Evolutionary conservation across 2,329 filamentous ascomycete genomes (phyloP).

Genomic region (Fusarium oxysporum): DNA sequence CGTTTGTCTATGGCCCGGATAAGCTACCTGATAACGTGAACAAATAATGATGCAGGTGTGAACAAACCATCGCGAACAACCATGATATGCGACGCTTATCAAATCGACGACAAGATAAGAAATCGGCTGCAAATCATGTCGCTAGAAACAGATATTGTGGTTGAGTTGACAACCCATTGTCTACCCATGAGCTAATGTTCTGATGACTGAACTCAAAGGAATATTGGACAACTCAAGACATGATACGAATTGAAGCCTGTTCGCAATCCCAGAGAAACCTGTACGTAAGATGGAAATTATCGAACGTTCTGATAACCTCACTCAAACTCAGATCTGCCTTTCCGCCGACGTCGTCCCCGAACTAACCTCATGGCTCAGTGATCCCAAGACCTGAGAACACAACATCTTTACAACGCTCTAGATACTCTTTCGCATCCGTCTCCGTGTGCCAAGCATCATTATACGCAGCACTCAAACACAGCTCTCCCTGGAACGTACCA

Average conservation of each 20-base stretch:
- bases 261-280: rapidly evolving
- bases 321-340: not conserved
- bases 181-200: too few species aligned
- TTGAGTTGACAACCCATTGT: not conserved
- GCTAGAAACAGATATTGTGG: not conserved
- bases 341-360: too few species aligned
- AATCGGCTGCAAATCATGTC: not conserved
- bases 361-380: rapidly evolving
- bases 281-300: not conserved
- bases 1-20: too few species aligned
- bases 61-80: rapidly evolving
- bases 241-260: too few species aligned
- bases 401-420: constrained; percentile 32
- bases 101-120: not conserved
- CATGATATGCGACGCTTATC: not conserved
- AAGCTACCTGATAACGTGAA: not conserved
- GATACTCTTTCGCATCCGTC: constrained; percentile 31
- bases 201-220: not conserved
- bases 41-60: not conserved
- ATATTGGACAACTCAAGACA: rapidly evolving
- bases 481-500: constrained; percentile 51
- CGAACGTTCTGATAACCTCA: too few species aligned
- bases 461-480: constrained; percentile 55
- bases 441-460: constrained; percentile 57
- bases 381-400: constrained; percentile 7